Evolutionary conservation across 441 rosid species (phyloP), one percentile per base, ranked within the genome.

Genomic region (Biscutella auriculata): DNA sequence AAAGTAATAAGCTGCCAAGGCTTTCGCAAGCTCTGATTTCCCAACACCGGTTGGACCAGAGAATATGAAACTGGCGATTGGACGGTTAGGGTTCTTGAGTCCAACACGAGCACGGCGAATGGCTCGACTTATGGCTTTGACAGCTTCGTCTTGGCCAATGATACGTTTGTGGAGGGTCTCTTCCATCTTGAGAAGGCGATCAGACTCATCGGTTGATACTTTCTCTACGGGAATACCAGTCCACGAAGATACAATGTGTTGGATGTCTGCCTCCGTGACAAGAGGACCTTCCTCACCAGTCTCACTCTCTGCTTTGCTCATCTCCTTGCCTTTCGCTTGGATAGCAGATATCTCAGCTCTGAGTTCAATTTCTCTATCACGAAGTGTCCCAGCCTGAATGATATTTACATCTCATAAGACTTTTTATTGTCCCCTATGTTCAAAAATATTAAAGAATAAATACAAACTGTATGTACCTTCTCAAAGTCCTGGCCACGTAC

Each of bases 171-270:
- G 96, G 60, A 88, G 84, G 41, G 90, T 85, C 57, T 88, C 96
- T 64, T 91, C 98, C 98, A 91, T 88, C 82, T 88, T 88, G 66
- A 91, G 81, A 33, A 91, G 95, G 17, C 93, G 90, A 42, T 85
- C 91, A 58, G 98, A 91, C 71, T 91, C 98, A 48, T 85, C 98
- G 1, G 83, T 73, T 19, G 96, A 91, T 30, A 91, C 98, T 63
- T 91, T 88, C 68, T 91, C 98, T 6, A 91, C 98, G 8, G 98
- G 98, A 70, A 91, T 88, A 36, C 98, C 96, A 55, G 98, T 91
- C 98, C 96, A 88, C 1, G 93, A 9, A 60, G 96, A 85, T 11
- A 91, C 98, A 19, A 88, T 88, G 75, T 88, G 96, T 69, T 85
- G 96, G 69, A 91, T 91, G 76, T 88, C 96, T 9, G 73, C 70